These are phyloP conservation scores for Penicillium crystallinum DNA, from an alignment of 495 filamentous ascomycete genomes.

Conservation along the genomic window DNA sequence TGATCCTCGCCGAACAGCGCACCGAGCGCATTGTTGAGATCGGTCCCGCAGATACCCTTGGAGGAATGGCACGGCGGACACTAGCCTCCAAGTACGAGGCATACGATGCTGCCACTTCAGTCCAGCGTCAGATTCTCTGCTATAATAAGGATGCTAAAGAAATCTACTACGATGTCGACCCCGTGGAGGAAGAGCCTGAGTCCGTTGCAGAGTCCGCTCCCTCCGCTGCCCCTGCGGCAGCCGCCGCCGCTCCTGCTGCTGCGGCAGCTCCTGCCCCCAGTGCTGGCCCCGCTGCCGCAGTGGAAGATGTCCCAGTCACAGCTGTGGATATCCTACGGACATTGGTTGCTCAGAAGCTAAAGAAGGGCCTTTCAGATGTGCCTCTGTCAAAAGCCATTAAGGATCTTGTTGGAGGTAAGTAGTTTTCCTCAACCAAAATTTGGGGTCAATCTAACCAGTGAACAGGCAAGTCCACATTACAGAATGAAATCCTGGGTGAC, in stretches of 20 bases:
- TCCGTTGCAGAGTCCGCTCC: constrained; percentile 43
- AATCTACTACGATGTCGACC: constrained; percentile 98
- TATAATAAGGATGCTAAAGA: constrained; percentile 99
- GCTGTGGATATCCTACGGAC: constrained; percentile 86
- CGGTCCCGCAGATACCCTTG: constrained; percentile 95
- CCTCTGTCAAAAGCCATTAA: constrained; percentile 97
- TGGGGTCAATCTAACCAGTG: not conserved
- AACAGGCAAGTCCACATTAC: constrained; percentile 90
- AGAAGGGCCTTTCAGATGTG: constrained; percentile 85
- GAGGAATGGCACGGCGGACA: constrained; percentile 95
- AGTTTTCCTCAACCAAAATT: not conserved
- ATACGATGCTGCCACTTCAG: constrained; percentile 91
- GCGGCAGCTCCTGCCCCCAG: constrained; percentile 58
- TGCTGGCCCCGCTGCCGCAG: constrained; percentile 81
- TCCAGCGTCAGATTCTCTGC: constrained; percentile 95
- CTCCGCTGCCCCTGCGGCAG: constrained; percentile 22
- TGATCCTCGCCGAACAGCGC: constrained; percentile 89
- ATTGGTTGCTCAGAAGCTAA: constrained; percentile 96
- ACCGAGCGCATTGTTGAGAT: constrained; percentile 98
- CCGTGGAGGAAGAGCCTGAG: constrained; percentile 82
- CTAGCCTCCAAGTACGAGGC: constrained; percentile 98
- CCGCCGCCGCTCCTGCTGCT: constrained; percentile 46
- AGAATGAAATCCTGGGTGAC: constrained; percentile 93
- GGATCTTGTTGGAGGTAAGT: constrained; percentile 93
- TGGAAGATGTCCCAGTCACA: constrained; percentile 79